Evolutionary conservation across 2,329 filamentous ascomycete genomes (phyloP).

Genomic region (Pseudogymnoascus sp.): DNA sequence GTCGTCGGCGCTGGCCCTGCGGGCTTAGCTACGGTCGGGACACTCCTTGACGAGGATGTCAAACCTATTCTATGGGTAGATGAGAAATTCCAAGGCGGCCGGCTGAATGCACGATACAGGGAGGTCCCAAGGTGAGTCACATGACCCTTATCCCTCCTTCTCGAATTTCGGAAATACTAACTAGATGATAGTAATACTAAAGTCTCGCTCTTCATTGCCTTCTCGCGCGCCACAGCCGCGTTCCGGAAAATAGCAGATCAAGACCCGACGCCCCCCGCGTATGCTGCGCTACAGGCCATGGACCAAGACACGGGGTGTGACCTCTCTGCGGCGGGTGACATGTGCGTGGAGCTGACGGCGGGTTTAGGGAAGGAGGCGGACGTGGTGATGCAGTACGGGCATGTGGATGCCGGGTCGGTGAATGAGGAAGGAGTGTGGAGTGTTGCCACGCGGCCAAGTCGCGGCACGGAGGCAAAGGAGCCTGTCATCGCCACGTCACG

Average conservation of each 20-base stretch:
- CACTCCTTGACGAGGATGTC: slow-evolving; percentile 48
- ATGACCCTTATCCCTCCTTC: not conserved
- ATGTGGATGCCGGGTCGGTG: slow-evolving; percentile 10
- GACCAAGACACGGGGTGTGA: slow-evolving; percentile 51
- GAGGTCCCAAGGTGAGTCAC: slow-evolving; percentile 45
- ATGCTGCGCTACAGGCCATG: slow-evolving; percentile 45
- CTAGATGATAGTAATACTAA: slow-evolving; percentile 46
- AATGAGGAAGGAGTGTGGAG: slow-evolving; percentile 32
- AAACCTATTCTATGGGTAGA: slow-evolving; percentile 53
- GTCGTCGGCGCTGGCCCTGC: slow-evolving; percentile 53
- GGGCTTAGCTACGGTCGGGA: slow-evolving; percentile 54
- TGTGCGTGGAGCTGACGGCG: slow-evolving; percentile 39
- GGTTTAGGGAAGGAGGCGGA: slow-evolving; percentile 29
- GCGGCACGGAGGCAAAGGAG: slow-evolving; percentile 9
- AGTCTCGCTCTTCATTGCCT: slow-evolving; percentile 51
- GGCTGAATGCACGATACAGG: slow-evolving; percentile 47
- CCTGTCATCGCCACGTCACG: not conserved
- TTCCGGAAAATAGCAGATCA: slow-evolving; percentile 44
- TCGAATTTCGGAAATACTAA: slow-evolving; percentile 11
- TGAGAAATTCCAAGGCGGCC: slow-evolving; percentile 45
- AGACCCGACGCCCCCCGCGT: slow-evolving; percentile 44
- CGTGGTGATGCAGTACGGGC: not conserved
- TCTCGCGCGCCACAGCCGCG: slow-evolving; percentile 44
- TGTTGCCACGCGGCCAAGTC: slow-evolving; percentile 33
- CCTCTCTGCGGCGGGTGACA: slow-evolving; percentile 50